Evolutionary conservation across 1,284 basidiomycete species (phyloP).

Genomic region (Pulveroboletus sp.): DNA sequence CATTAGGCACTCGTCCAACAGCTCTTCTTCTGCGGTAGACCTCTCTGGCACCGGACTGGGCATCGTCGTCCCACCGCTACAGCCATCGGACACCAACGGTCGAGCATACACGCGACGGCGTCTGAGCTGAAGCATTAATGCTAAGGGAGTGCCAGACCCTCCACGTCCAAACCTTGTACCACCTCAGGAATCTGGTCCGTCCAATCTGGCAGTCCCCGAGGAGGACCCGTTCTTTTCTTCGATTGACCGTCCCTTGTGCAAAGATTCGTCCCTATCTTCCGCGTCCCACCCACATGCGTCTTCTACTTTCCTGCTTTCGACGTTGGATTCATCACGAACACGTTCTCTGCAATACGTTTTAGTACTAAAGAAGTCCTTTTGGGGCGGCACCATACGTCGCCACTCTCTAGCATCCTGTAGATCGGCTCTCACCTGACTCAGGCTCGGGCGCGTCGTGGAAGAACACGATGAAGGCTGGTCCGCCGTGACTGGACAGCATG

Average conservation of each 20-base stretch:
- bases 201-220: conserved; percentile 25
- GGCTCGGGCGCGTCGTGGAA: conserved; percentile 50
- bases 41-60: conserved; percentile 49
- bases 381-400: conserved; percentile 70
- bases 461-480: conserved; percentile 64
- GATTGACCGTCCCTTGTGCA: conserved; percentile 32
- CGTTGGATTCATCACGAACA: conserved; percentile 77
- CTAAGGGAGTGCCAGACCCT: conserved; percentile 47
- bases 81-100: conserved; percentile 42
- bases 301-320: conserved; percentile 52
- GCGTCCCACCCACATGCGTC: conserved; percentile 49
- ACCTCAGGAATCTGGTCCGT: conserved; percentile 21
- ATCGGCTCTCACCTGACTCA: conserved; percentile 28
- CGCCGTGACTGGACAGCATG: conserved; percentile 46
- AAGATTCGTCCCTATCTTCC: conserved; percentile 33
- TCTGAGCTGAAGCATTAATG: conserved; percentile 57
- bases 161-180: conserved; percentile 39
- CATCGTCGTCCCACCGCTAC: conserved; percentile 45
- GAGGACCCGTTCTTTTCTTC: conserved; percentile 52
- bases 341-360: conserved; percentile 87
- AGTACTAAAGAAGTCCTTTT: conserved; percentile 92
- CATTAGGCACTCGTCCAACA: conserved; percentile 17
- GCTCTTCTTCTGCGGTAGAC: conserved; percentile 59
- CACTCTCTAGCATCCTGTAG: not conserved
- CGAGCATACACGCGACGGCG: conserved; percentile 48